Evolutionary conservation across 208 protist species (phyloP), one percentile per base, ranked within the genome.

Genomic region (Trypanosoma conorhini): DNA sequence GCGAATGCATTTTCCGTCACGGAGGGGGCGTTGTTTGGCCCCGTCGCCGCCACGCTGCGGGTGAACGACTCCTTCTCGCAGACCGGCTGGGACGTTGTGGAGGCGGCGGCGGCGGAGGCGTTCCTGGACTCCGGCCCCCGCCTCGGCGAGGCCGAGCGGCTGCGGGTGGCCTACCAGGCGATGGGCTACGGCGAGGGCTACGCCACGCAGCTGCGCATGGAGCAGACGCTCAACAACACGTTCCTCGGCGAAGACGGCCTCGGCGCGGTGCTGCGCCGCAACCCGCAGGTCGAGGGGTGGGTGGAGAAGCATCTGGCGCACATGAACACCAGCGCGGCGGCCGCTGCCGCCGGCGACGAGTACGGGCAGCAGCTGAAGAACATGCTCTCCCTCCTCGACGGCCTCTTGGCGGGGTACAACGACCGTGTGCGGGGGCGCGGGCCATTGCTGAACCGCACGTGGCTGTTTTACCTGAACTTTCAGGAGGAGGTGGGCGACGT

Each of bases 331-430:
- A n/a, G 19, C 3, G 60, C 59, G 26, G 13, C 65, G 31, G 33
- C 19, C 3, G 60, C 59, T 28, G 13, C 65, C 28, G 33, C 19
- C n/a, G 35, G 62, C 15, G 62, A 56, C 28, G 40, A 2, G 9
- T 82, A 72, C 61, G 63, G 66, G 17, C 12, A 40, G 22, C 70
- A 77, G 58, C 33, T 86, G 24, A 24, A 31, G 8, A 68, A 73
- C 30, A 26, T 83, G 28, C 57, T 80, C 2, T 35, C 48, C 0
- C 44, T 74, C 7, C 31, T 86, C 28, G 62, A 72, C 28, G 81
- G 81, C 54, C 51, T 86, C 30, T 67, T 72, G n/a, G 65, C 44
- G 3, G 81, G 81, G 28, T 83, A 86, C 70, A 80, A 76, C 48
- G 58, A 9, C 15, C 35, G 26, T 42, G 44, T 59, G 17, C 22